These are phyloP conservation scores for Amphicarpaea edgeworthii DNA, from an alignment of 306 rosid genomes.

Conservation along the genomic window DNA sequence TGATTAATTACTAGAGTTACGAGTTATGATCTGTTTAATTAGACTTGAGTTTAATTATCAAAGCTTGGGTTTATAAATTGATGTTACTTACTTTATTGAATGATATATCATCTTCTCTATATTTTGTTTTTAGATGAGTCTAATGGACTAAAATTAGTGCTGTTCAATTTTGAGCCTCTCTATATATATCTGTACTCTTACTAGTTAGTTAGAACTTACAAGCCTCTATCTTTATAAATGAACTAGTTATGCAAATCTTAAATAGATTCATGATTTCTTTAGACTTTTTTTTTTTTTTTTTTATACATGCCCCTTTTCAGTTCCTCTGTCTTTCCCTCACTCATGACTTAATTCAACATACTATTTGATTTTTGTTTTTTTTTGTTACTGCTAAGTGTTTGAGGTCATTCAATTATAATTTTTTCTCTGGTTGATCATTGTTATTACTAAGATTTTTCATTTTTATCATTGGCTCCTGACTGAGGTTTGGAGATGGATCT, in stretches of 20 bases:
- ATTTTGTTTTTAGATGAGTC: not conserved
- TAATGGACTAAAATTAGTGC: not conserved
- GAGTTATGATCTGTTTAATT: slow-evolving; percentile 22
- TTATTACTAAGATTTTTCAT: too few species aligned
- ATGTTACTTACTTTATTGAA: slow-evolving; percentile 21
- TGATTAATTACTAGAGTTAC: slow-evolving; percentile 40
- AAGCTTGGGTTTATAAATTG: not conserved
- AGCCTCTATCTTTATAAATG: not conserved
- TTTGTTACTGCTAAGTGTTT: not conserved
- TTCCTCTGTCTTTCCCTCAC: not conserved
- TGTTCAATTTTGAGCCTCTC: slow-evolving; percentile 3
- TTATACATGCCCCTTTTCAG: not conserved
- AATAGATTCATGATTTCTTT: not conserved
- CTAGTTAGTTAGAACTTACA: not conserved
- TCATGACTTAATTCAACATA: not conserved
- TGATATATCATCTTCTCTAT: not conserved
- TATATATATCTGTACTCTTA: not conserved
- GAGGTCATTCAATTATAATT: too few species aligned
- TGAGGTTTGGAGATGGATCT: too few species aligned
- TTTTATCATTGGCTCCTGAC: too few species aligned
- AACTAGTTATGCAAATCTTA: not conserved
- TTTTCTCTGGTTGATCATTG: too few species aligned
- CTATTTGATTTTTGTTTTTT: not conserved
- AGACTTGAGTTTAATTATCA: not conserved
- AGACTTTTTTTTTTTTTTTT: not conserved